phyloP scores from a whole-genome alignment of 257 asterid species.

The Nicotiana tabacum region DNA sequence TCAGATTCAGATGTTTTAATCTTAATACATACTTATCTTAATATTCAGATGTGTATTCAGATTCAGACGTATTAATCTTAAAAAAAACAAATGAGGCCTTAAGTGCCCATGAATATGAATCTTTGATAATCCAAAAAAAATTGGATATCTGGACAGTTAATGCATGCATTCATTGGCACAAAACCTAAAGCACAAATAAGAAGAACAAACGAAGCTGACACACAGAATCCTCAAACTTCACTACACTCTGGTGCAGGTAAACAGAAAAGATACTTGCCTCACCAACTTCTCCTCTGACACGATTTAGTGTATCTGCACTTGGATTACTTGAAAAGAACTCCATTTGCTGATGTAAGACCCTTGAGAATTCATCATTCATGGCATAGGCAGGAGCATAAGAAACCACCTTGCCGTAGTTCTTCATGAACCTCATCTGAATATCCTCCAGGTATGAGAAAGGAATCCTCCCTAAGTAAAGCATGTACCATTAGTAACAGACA shows the following conservation, averaged over 20 bases:
- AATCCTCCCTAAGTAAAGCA: slow-evolving; percentile 65
- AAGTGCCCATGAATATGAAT: not conserved
- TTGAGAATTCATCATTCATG: slow-evolving; percentile 97
- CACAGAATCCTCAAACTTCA: not conserved
- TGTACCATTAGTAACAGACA: not conserved
- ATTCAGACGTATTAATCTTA: no score
- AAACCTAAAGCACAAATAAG: not conserved
- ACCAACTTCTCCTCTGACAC: slow-evolving; percentile 87
- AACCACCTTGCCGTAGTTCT: slow-evolving; percentile 85
- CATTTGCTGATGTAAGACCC: slow-evolving; percentile 99
- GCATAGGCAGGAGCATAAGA: slow-evolving; percentile 90
- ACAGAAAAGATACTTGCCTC: slow-evolving; percentile 56
- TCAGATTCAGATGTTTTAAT: no score
- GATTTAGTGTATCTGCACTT: slow-evolving; percentile 83
- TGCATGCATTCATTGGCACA: not conserved
- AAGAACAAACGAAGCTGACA: not conserved
- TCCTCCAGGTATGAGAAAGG: slow-evolving; percentile 96
- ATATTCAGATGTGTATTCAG: no score
- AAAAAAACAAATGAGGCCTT: no score
- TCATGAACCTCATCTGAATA: slow-evolving; percentile 95
- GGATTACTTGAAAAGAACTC: slow-evolving; percentile 96
- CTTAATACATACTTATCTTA: no score
- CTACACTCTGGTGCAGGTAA: not conserved
- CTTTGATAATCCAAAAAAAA: not conserved
- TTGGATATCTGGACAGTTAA: not conserved